Conservation (phyloP, 78 protist genomes). For the Pigoraptor vietnamica region DNA sequence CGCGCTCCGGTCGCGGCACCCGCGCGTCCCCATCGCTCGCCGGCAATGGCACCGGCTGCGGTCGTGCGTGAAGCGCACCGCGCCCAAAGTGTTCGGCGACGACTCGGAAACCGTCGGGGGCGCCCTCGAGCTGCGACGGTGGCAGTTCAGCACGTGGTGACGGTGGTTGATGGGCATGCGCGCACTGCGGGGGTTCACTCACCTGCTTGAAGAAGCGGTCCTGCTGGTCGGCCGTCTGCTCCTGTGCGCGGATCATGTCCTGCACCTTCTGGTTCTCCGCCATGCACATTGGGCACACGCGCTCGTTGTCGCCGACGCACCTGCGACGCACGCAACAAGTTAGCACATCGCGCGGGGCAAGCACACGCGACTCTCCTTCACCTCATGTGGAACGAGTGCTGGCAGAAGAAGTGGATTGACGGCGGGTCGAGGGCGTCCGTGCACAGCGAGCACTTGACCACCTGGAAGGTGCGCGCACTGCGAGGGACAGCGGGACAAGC, state of each 20-base stretch:
- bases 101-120: conserved; percentile 82
- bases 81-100: conserved; percentile 88
- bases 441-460: conserved; percentile 65
- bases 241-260: conserved; percentile 55
- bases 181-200: not conserved
- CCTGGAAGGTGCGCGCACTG: conserved; percentile 72
- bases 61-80: conserved; percentile 37
- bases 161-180: too few relatives aligned
- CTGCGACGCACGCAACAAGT: not conserved
- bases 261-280: conserved; percentile 51
- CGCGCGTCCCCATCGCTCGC: too few relatives aligned
- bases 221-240: conserved; percentile 66
- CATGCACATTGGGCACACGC: conserved; percentile 66
- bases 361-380: conserved; percentile 24
- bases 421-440: conserved; percentile 76
- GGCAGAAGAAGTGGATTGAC: conserved; percentile 84
- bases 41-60: too few relatives aligned
- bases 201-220: conserved; percentile 77
- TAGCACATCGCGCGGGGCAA: not conserved
- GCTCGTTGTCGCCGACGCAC: conserved; percentile 54
- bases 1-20: too few relatives aligned
- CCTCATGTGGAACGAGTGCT: conserved; percentile 84
- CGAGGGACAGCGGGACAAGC: not conserved
- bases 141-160: too few relatives aligned
- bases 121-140: conserved; percentile 21